Conservation (phyloP, 192 early-diverging fungal species). For the Coemansia reversa region DNA sequence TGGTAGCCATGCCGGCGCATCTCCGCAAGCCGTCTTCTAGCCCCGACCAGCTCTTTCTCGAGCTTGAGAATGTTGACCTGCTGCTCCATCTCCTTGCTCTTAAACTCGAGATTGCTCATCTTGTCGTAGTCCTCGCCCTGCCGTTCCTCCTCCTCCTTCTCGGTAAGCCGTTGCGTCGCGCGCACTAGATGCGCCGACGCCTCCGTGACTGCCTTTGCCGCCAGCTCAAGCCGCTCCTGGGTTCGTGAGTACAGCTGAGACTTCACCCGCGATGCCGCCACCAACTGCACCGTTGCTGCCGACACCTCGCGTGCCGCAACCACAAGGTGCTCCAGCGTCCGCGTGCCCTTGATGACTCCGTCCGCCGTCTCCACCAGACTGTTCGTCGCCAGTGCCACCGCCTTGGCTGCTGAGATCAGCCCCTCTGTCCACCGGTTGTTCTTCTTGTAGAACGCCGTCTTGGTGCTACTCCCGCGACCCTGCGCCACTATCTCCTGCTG, state of each 20-base stretch:
- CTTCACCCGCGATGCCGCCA: slow-evolving; percentile 95
- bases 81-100: slow-evolving; percentile 96
- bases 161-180: slow-evolving; percentile 81
- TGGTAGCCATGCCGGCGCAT: slow-evolving; percentile 87
- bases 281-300: slow-evolving; percentile 94
- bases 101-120: slow-evolving; percentile 89
- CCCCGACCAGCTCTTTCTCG: slow-evolving; percentile 86
- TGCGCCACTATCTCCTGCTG: slow-evolving; percentile 98
- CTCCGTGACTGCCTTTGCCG: slow-evolving; percentile 90
- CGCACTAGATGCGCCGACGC: slow-evolving; percentile 88
- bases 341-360: slow-evolving; percentile 88
- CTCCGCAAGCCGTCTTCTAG: slow-evolving; percentile 85
- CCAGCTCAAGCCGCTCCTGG: slow-evolving; percentile 90
- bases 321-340: slow-evolving; percentile 90
- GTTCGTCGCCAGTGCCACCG: slow-evolving; percentile 91
- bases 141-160: slow-evolving; percentile 63
- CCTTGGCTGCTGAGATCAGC: slow-evolving; percentile 92
- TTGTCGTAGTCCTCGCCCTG: slow-evolving; percentile 62
- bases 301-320: slow-evolving; percentile 97
- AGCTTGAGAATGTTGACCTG: slow-evolving; percentile 95
- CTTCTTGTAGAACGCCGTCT: slow-evolving; percentile 96
- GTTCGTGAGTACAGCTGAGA: slow-evolving; percentile 87
- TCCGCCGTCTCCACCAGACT: slow-evolving; percentile 93
- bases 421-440: slow-evolving; percentile 99
- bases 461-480: slow-evolving; percentile 75